Percentiles rank a stretch among this genome's conserved stretches.
These are phyloP conservation scores for Wickerhamia fluorescens DNA, from an alignment of 805 yeast species.

Conservation along the genomic window DNA sequence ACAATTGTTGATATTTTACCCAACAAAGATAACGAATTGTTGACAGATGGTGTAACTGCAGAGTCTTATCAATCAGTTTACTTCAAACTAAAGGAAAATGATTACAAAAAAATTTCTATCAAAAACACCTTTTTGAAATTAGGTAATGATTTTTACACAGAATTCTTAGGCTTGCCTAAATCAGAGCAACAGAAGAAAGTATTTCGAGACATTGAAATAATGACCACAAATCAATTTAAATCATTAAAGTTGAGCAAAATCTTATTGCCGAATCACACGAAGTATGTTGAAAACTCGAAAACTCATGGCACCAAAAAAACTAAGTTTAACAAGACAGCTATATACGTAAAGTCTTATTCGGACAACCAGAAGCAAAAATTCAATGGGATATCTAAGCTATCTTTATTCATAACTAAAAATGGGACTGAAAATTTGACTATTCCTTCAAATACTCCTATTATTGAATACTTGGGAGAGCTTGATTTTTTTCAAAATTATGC, in stretches of 20 bases:
- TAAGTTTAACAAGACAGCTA: constrained; percentile 19
- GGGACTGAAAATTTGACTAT: constrained; percentile 16
- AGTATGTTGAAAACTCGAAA: constrained; percentile 26
- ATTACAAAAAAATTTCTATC: constrained; percentile 34
- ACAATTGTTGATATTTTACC: constrained; percentile 12
- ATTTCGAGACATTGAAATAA: constrained; percentile 10
- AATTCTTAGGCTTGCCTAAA: constrained; percentile 8
- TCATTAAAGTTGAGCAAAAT: constrained; percentile 23
- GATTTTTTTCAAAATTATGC: constrained; percentile 59
- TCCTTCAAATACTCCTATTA: constrained; percentile 42
- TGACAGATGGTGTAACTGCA: constrained; percentile 33
- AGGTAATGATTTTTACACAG: constrained; percentile 9
- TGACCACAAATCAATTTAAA: constrained; percentile 21
- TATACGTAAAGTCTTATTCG: constrained; percentile 49
- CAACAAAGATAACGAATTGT: constrained; percentile 39
- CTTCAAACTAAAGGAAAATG: constrained; percentile 38
- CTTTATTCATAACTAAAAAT: constrained; percentile 40
- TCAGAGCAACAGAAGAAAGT: constrained; percentile 3
- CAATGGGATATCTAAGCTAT: constrained; percentile 63
- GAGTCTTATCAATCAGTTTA: constrained; percentile 50
- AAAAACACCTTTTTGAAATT: constrained; percentile 15
- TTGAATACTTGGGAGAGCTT: constrained; percentile 69
- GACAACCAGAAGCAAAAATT: constrained; percentile 55
- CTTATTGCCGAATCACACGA: constrained; percentile 26
- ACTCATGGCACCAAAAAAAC: constrained; percentile 15